phyloP scores from a whole-genome alignment of 192 early-diverging fungal genomes.

The Backusella parvicylindrica region DNA sequence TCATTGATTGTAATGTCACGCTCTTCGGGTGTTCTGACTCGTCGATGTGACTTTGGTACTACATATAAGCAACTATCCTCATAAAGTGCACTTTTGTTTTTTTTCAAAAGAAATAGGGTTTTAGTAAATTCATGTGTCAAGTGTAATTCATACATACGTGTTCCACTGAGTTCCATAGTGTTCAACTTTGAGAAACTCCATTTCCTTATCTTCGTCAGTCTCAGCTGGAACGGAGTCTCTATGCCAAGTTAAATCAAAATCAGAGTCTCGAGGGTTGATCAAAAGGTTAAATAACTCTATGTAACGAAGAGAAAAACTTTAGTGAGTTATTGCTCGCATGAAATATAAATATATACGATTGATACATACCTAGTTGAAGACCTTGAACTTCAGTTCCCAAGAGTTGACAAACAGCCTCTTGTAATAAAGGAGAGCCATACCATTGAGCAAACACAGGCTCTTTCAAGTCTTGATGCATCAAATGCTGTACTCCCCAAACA shows the following conservation, averaged over 20 bases:
- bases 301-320: background rate
- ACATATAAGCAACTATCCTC: constrained; percentile 44
- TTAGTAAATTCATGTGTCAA: background rate
- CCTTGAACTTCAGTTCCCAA: constrained; percentile 30
- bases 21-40: constrained; percentile 39
- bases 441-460: constrained; percentile 46
- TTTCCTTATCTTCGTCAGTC: constrained; percentile 35
- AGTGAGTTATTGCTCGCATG: too few species aligned
- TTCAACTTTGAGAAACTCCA: constrained; percentile 36
- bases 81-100: constrained; percentile 35
- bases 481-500: constrained; percentile 46
- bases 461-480: constrained; percentile 45
- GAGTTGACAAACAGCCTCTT: constrained; percentile 40
- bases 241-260: constrained; percentile 48
- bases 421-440: constrained; percentile 38
- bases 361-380: constrained; percentile 39
- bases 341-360: background rate
- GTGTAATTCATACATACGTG: constrained; percentile 24
- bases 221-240: constrained; percentile 39
- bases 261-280: constrained; percentile 41
- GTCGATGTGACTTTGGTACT: constrained; percentile 40
- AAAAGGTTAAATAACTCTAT: constrained; percentile 50
- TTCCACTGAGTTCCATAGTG: constrained; percentile 55
- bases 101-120: background rate
- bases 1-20: constrained; percentile 42